phyloP scores from a whole-genome alignment of 2,329 filamentous ascomycete species.

The Emericellopsis cladophorae region DNA sequence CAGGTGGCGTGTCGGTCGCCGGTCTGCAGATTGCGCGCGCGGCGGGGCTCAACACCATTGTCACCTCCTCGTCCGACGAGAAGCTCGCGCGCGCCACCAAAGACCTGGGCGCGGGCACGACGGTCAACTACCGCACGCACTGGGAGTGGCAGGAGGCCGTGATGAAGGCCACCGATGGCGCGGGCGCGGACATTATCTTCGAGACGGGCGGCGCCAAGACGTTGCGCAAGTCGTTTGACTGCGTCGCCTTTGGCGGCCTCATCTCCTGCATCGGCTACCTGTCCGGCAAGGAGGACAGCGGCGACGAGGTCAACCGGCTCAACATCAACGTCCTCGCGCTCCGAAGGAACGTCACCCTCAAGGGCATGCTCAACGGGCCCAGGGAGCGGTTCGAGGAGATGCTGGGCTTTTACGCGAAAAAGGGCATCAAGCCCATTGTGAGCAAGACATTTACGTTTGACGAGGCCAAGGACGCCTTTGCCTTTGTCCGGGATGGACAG shows the following conservation, averaged over 20 bases:
- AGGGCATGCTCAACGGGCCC: conserved; percentile 50
- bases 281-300: conserved; percentile 39
- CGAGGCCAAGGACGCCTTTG: conserved; percentile 33
- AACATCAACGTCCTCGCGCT: conserved; percentile 48
- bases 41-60: conserved; percentile 33
- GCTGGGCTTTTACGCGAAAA: conserved; percentile 29
- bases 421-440: conserved; percentile 32
- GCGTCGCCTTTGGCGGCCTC: conserved; percentile 39
- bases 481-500: conserved; percentile 36
- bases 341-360: conserved; percentile 30
- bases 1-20: conserved; percentile 37
- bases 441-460: conserved; percentile 32
- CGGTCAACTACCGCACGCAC: conserved; percentile 40
- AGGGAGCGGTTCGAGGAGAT: conserved; percentile 40
- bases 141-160: conserved; percentile 38
- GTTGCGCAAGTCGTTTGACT: conserved; percentile 36
- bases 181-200: conserved; percentile 40
- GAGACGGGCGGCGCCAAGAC: conserved; percentile 41
- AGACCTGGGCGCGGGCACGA: conserved; percentile 35
- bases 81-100: conserved; percentile 32
- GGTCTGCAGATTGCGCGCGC: conserved; percentile 42
- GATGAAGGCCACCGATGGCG: conserved; percentile 26
- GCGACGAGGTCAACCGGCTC: conserved; percentile 26
- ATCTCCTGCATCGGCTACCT: conserved; percentile 39
- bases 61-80: conserved; percentile 40